These are phyloP conservation scores for Cicer pinnatifidum DNA, from an alignment of 306 rosid species.

Conservation along the genomic window DNA sequence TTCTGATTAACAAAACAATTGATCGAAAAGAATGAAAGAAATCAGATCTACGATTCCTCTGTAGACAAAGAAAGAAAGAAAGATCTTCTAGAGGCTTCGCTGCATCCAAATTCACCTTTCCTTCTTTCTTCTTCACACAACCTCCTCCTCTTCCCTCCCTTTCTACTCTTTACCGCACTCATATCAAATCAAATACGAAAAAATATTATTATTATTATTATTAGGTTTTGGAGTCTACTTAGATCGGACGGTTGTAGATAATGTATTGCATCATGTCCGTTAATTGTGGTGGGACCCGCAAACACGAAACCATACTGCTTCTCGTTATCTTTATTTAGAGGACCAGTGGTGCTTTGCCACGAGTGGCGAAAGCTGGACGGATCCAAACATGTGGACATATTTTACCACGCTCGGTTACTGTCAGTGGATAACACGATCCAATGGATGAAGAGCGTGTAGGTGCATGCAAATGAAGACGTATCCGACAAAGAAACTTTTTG, in stretches of 20 bases:
- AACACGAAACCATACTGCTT: neutral
- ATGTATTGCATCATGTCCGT: conserved; percentile 1
- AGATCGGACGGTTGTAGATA: conserved; percentile 38
- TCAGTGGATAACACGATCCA: neutral
- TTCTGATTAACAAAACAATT: conserved; percentile 40
- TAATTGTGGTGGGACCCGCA: conserved; percentile 25
- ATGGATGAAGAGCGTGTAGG: conserved; percentile 7
- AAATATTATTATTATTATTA: neutral
- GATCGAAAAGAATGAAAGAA: conserved; percentile 9
- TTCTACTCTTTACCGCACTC: conserved; percentile 25
- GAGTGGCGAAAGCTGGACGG: conserved; percentile 31
- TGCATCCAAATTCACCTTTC: conserved; percentile 41
- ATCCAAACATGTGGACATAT: neutral
- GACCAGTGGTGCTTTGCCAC: conserved; percentile 44
- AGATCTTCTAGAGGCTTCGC: conserved; percentile 35
- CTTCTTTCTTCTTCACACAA: conserved; percentile 1
- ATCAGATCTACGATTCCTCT: conserved; percentile 47
- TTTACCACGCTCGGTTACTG: neutral
- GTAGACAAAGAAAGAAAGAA: conserved; percentile 40
- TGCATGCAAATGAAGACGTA: neutral
- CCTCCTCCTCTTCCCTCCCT: conserved; percentile 36
- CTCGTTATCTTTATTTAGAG: conserved; percentile 30
- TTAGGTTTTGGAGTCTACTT: neutral
- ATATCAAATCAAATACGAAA: conserved; percentile 1
- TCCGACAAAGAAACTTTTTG: conserved; percentile 39